phyloP scores from a whole-genome alignment of 2,329 filamentous ascomycete species.

The Torrubiellomyces zombiae region DNA sequence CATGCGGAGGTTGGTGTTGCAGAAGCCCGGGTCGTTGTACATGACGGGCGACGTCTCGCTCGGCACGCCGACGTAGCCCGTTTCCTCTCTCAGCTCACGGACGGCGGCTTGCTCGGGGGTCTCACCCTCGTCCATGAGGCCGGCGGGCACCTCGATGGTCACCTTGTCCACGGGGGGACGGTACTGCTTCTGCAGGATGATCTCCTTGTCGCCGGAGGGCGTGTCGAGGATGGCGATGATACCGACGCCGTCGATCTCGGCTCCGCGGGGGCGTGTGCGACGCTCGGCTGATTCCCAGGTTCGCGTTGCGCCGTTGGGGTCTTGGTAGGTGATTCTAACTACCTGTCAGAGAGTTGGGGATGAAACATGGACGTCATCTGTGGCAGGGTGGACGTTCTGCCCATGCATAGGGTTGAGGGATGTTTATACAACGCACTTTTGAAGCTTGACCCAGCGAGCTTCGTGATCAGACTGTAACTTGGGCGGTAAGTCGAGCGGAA shows the following conservation, averaged over 20 bases:
- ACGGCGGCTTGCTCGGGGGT: constrained; percentile 43
- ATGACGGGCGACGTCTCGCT: constrained; percentile 46
- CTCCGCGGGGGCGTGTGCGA: constrained; percentile 43
- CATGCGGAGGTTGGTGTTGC: constrained; percentile 50
- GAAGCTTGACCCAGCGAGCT: constrained; percentile 42
- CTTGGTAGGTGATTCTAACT: constrained; percentile 43
- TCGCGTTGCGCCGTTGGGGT: constrained; percentile 39
- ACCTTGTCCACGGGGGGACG: constrained; percentile 43
- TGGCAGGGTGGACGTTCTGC: neutral
- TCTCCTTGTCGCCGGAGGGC: constrained; percentile 31
- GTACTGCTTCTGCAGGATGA: constrained; percentile 52
- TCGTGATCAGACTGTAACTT: constrained; percentile 27
- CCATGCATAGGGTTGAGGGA: constrained; percentile 1
- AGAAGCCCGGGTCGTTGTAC: constrained; percentile 50
- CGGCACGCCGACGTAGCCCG: constrained; percentile 42
- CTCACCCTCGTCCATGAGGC: constrained; percentile 45
- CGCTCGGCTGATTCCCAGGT: constrained; percentile 61
- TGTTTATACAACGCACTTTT: constrained; percentile 25
- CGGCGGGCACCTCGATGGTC: constrained; percentile 48
- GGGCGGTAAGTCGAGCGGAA: neutral
- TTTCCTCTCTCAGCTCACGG: constrained; percentile 49
- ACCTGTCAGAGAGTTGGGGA: too few relatives aligned
- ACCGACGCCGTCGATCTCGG: constrained; percentile 54
- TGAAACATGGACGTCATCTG: too few relatives aligned
- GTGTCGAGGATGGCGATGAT: constrained; percentile 53